Percentiles rank a stretch among this genome's conserved stretches.
phyloP scores from a whole-genome alignment of 2,329 filamentous ascomycete genomes.

The Sclerotinia minor region DNA sequence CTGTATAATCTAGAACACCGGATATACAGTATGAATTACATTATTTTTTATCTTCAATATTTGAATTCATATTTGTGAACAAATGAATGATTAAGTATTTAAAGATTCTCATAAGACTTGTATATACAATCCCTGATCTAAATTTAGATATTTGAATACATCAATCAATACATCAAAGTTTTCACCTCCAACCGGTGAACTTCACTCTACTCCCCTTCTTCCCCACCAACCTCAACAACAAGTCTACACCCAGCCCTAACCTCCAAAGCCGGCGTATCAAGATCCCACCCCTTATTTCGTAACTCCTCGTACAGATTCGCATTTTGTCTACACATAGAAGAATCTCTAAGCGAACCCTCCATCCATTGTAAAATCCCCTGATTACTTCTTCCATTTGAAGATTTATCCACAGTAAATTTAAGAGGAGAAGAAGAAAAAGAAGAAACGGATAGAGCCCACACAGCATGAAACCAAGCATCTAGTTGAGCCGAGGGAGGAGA shows the following conservation, averaged over 20 bases:
- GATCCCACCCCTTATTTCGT: conserved; percentile 62
- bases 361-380: background rate
- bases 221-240: background rate
- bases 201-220: background rate
- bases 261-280: conserved; percentile 64
- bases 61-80: no score
- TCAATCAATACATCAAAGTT: no score
- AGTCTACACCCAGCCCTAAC: conserved; percentile 55
- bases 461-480: conserved; percentile 62
- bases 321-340: background rate
- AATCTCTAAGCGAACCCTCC: background rate
- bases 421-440: no score
- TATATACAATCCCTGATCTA: no score
- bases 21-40: no score
- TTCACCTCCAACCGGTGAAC: no score
- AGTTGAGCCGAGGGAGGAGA: conserved; percentile 53
- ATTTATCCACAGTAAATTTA: background rate
- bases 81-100: no score
- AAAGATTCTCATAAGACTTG: no score
- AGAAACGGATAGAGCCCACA: background rate
- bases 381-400: background rate
- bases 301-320: conserved; percentile 41
- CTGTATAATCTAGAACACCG: no score
- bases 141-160: no score
- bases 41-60: no score